Percentiles rank a stretch among this genome's conserved stretches.
Conservation (phyloP, 2,329 filamentous ascomycete genomes). For the Teratosphaeria epicoccoides region DNA sequence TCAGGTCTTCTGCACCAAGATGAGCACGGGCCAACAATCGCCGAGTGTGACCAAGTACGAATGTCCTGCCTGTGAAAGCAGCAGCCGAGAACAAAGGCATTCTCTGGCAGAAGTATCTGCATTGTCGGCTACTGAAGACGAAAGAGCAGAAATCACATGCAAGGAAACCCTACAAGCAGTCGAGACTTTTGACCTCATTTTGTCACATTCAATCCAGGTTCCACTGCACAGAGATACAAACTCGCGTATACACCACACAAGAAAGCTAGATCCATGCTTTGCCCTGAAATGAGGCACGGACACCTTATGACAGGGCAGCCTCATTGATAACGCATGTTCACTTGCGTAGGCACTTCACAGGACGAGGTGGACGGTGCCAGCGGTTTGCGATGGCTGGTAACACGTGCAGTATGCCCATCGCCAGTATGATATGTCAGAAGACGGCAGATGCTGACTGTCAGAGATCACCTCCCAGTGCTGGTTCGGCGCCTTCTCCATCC, state of each 20-base stretch:
- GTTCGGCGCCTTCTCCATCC: background rate
- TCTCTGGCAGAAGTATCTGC: background rate
- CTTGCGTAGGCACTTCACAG: background rate
- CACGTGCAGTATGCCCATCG: background rate
- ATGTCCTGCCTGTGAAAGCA: background rate
- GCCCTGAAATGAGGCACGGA: too few relatives aligned
- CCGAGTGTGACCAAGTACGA: background rate
- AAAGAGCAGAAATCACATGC: background rate
- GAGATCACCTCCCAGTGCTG: background rate
- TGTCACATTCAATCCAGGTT: background rate
- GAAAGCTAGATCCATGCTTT: too few relatives aligned
- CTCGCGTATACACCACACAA: too few relatives aligned
- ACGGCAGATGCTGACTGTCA: background rate
- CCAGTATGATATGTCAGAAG: background rate
- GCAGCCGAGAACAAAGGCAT: background rate
- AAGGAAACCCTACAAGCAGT: background rate
- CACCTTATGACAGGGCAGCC: too few relatives aligned
- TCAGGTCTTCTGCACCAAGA: background rate
- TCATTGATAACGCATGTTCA: background rate
- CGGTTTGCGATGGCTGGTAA: background rate
- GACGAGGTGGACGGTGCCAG: too few relatives aligned
- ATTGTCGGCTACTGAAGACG: background rate
- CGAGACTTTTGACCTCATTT: background rate
- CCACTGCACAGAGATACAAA: too few relatives aligned
- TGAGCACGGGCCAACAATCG: background rate